Conservation (phyloP, 495 filamentous ascomycete species). For the Lasiosphaeria hispida region DNA sequence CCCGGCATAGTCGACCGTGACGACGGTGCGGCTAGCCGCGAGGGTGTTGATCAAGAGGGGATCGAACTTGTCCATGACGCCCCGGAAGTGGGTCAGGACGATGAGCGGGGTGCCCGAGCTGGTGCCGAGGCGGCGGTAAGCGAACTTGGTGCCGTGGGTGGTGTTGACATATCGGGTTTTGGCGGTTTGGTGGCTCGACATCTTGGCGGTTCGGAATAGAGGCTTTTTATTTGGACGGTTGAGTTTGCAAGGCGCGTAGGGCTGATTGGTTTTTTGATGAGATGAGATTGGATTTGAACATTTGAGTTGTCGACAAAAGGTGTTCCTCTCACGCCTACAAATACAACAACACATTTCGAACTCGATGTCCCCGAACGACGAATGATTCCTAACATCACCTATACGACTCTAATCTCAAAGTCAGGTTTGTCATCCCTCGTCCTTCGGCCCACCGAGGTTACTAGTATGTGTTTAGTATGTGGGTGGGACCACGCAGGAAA, state of each 20-base stretch:
- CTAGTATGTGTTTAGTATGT: too few species aligned
- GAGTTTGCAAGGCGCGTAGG: not conserved
- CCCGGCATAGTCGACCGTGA: constrained; percentile 32
- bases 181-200: constrained; percentile 36
- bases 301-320: too few species aligned
- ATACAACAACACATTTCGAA: too few species aligned
- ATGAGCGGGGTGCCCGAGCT: constrained; percentile 30
- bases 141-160: constrained; percentile 25
- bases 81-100: constrained; percentile 35
- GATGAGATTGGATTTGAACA: too few species aligned
- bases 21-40: constrained; percentile 19
- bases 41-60: constrained; percentile 32
- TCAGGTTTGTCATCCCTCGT: too few species aligned
- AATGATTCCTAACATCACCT: too few species aligned
- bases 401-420: too few species aligned
- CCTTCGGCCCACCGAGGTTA: too few species aligned
- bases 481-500: too few species aligned
- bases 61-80: constrained; percentile 30
- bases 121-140: constrained; percentile 38
- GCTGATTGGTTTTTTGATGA: not conserved
- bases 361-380: too few species aligned
- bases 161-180: constrained; percentile 26
- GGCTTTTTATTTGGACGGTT: not conserved
- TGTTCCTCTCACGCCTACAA: too few species aligned
- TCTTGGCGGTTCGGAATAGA: constrained; percentile 2